Evolutionary conservation across 106 monocot species (phyloP), one percentile per base, ranked within the genome.

Genomic region (Dendrobium nobile): DNA sequence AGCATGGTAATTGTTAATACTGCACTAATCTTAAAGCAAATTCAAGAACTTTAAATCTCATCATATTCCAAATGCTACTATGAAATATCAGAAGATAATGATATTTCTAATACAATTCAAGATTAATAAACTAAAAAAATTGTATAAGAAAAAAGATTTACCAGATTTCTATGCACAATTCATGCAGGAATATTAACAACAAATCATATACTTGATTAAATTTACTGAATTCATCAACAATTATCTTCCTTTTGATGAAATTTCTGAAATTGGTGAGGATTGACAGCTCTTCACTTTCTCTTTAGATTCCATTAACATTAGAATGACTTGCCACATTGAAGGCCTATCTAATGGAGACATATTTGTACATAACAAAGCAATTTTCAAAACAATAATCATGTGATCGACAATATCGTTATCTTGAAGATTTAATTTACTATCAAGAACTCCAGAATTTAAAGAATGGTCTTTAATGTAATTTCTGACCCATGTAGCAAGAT

Each of bases 331-430:
- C 54, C 94, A 77, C 97, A 98, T 98, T 4, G 92, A 48, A n/a
- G 97, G 97, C 58, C 97, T 89, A 81, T 94, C 94, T 73, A 87
- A 77, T 24, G 97, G 97, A 16, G 97, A 94, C 88, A 85, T 84
- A 59, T 70, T 91, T 72, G 97, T 98, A 79, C 97, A 98, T 24
- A 89, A 20, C 80, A 98, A 88, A 75, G 97, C 97, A 82, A 98
- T 98, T 89, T 98, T 94, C 73, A 98, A 75, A 75, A 98, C 92
- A 4, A 79, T 85, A 74, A 89, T 88, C 94, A 98, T 98, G 83
- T 98, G 94, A 64, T 92, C 85, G 15, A 92, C 85, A 41, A 47
- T 73, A 4, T 16, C 41, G 51, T 75, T 80, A 64, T 92, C 87
- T 56, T 86, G 82, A 17, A 98, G 54, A 77, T 91, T 77, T 84